Conservation (phyloP, 176 grass and related monocot species). For the Areca catechu region DNA sequence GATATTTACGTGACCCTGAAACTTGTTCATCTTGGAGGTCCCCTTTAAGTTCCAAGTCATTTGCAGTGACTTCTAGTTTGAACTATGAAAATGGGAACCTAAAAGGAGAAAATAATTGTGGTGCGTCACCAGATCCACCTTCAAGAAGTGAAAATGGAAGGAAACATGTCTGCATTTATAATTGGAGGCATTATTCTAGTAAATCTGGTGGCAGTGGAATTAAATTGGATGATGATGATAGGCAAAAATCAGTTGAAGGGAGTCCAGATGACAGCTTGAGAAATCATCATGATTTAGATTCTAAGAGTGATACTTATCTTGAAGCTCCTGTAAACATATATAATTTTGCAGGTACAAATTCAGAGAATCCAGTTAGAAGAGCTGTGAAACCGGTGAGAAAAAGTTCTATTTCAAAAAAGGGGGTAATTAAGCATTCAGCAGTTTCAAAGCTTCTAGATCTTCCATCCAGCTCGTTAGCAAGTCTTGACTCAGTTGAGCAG, state of each 20-base stretch:
- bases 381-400: slow-evolving; percentile 43
- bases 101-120: slow-evolving; percentile 14
- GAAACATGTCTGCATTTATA: slow-evolving; percentile 64
- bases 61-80: slow-evolving; percentile 33
- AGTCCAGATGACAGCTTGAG: slow-evolving; percentile 28
- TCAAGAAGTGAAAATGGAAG: slow-evolving; percentile 35
- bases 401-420: slow-evolving; percentile 31
- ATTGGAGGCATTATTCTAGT: slow-evolving; percentile 70
- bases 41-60: slow-evolving; percentile 63
- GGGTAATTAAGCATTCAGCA: slow-evolving; percentile 22
- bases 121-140: slow-evolving; percentile 17
- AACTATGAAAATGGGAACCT: slow-evolving; percentile 31
- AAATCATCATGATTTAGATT: slow-evolving; percentile 33
- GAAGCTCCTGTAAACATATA: slow-evolving; percentile 45
- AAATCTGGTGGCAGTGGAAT: slow-evolving; percentile 57
- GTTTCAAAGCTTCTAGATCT: slow-evolving; percentile 42
- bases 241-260: slow-evolving; percentile 30
- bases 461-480: slow-evolving; percentile 9
- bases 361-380: slow-evolving; percentile 39
- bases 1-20: slow-evolving; percentile 78
- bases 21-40: slow-evolving; percentile 86
- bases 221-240: slow-evolving; percentile 46
- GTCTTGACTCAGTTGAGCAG: slow-evolving; percentile 44
- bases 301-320: slow-evolving; percentile 38
- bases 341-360: slow-evolving; percentile 31